These are phyloP conservation scores for Recurvomyces mirabilis DNA, from an alignment of 495 filamentous ascomycete species.

Conservation along the genomic window DNA sequence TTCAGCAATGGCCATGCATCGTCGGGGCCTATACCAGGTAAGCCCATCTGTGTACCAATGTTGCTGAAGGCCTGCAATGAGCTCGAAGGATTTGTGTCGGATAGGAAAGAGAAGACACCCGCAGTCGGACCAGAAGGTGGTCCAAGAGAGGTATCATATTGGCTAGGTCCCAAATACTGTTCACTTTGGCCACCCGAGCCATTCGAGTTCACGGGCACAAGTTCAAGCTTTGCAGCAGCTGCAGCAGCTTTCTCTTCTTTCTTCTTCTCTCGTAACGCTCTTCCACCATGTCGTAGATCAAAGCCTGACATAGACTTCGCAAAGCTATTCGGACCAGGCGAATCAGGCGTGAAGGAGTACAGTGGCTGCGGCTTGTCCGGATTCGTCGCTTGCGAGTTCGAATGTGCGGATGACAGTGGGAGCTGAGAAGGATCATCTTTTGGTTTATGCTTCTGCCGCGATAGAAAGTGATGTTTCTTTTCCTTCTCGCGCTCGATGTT, in stretches of 20 bases:
- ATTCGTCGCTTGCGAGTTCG: constrained; percentile 78
- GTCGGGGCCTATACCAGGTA: constrained; percentile 74
- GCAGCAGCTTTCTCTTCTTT: constrained; percentile 62
- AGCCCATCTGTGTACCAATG: constrained; percentile 42
- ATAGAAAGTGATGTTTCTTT: constrained; percentile 74
- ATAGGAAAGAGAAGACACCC: constrained; percentile 16
- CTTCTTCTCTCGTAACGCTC: constrained; percentile 78
- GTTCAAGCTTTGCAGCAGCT: constrained; percentile 31
- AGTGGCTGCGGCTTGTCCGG: constrained; percentile 74
- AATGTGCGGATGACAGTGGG: constrained; percentile 74
- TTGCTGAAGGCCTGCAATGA: constrained; percentile 15
- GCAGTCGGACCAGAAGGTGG: constrained; percentile 20
- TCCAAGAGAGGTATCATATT: constrained; percentile 22
- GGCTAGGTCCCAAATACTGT: constrained; percentile 16
- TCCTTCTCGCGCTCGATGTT: constrained; percentile 54
- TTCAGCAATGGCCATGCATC: constrained; percentile 96
- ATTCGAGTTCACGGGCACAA: constrained; percentile 21
- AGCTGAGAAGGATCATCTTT: constrained; percentile 73
- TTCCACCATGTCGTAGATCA: constrained; percentile 74
- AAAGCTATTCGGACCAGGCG: constrained; percentile 57
- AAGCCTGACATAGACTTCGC: constrained; percentile 71
- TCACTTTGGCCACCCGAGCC: constrained; percentile 3
- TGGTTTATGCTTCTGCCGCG: constrained; percentile 82
- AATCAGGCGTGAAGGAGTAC: constrained; percentile 64
- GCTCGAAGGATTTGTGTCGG: constrained; percentile 7